Percentiles rank a stretch among this genome's conserved stretches.
phyloP scores from a whole-genome alignment of 2,329 filamentous ascomycete species.

The Sporothrix variecibatus region DNA sequence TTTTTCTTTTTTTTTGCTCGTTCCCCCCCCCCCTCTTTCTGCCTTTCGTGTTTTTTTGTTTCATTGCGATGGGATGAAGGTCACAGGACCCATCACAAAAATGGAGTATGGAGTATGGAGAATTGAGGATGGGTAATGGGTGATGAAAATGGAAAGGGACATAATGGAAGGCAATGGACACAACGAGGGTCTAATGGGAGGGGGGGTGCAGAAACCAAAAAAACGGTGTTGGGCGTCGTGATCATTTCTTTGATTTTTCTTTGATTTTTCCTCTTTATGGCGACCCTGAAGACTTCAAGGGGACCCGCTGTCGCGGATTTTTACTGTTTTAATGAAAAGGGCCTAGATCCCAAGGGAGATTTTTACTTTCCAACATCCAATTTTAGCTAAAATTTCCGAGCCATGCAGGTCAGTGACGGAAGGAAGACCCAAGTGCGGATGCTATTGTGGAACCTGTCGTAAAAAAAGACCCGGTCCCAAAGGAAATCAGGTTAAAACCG shows the following conservation, averaged over 20 bases:
- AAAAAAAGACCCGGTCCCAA: background rate
- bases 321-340: background rate
- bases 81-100: background rate
- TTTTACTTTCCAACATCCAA: background rate
- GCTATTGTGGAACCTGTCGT: background rate
- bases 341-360: background rate
- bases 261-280: background rate
- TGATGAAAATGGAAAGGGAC: background rate
- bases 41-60: background rate
- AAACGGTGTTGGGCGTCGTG: background rate
- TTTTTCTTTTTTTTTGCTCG: background rate
- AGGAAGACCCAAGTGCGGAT: background rate
- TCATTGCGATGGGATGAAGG: background rate
- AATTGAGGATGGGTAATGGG: background rate
- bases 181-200: background rate
- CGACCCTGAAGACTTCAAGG: background rate
- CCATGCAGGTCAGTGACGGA: background rate
- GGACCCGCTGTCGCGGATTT: slow-evolving; percentile 19
- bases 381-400: background rate
- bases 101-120: background rate
- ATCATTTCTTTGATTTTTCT: background rate
- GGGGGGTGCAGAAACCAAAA: background rate
- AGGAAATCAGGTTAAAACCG: slow-evolving; percentile 1
- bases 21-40: too few species aligned
- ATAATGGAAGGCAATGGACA: background rate